Evolutionary conservation across 495 filamentous ascomycete species (phyloP).

Genomic region (Aspergillus mulundensis): DNA sequence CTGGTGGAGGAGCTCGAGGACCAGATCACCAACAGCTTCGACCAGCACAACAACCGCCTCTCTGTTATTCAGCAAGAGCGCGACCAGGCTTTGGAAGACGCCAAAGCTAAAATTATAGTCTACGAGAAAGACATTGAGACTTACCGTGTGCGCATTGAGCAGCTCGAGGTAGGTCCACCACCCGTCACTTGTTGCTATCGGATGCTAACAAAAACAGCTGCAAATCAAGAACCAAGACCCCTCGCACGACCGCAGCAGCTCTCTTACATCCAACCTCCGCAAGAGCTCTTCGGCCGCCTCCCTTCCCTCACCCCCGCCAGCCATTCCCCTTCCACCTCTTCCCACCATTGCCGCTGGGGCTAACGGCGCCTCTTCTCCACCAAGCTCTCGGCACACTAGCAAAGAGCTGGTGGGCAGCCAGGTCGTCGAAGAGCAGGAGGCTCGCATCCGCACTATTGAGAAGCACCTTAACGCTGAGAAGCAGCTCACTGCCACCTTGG

Average conservation of each 20-base stretch:
- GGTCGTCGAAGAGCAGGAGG: constrained; percentile 80
- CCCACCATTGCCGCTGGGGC: constrained; percentile 39
- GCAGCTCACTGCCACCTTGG: constrained; percentile 87
- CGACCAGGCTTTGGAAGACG: constrained; percentile 46
- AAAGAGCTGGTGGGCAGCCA: constrained; percentile 73
- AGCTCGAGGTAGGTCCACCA: constrained; percentile 40
- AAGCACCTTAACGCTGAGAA: constrained; percentile 96
- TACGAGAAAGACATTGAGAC: constrained; percentile 52
- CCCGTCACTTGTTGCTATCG: not conserved
- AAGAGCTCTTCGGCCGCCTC: constrained; percentile 81
- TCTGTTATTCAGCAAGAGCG: constrained; percentile 60
- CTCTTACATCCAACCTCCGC: constrained; percentile 70
- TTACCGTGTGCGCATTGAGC: constrained; percentile 47
- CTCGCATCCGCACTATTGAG: constrained; percentile 91
- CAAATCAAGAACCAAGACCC: constrained; percentile 43
- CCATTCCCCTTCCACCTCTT: constrained; percentile 76
- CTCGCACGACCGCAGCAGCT: constrained; percentile 67
- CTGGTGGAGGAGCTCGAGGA: constrained; percentile 96
- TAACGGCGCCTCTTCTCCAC: constrained; percentile 39
- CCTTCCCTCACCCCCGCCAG: constrained; percentile 91
- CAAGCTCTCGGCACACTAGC: constrained; percentile 63
- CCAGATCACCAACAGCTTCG: constrained; percentile 90
- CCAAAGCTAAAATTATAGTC: constrained; percentile 38
- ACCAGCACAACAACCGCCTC: constrained; percentile 85
- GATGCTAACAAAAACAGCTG: constrained; percentile 29